Base-by-base conservation (phyloP, 306 rosid genomes). In the Erythrophleum fordii region DNA sequence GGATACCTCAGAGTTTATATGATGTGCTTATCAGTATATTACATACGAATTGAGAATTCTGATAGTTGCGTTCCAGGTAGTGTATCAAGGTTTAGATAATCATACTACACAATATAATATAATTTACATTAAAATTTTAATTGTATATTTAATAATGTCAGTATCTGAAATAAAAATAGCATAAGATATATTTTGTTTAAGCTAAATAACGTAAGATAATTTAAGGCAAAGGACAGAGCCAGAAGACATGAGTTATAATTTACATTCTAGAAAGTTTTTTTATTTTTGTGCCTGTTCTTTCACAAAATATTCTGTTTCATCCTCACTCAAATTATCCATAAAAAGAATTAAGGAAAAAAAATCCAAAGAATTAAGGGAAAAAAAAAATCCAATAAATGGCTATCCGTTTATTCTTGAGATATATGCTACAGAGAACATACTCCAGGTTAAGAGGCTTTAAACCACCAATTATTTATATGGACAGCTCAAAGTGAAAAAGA, bases 361-460 rank as follows among this genome's bases (percentile, higher is more conserved):
- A 34, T 34, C 37, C 37, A 34, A 34, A 34, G 37, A 34, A 34
- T 9, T 45, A 37, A 37, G 42, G 42, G 2, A 48, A 28, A 28
- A 28, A 41, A 65, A 34, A n/a, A n/a, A 45, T 12, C 20, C 41
- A 65, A 18, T 51, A 51, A 51, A n/a, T 37, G 26, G 61, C 41
- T 6, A 20, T 69, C 16, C 34, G 12, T 45, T 81, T 25, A 69
- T 71, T 44, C 26, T 29, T n/a, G 11, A 72, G 62, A 17, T 17
- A 20, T 8, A 65, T 58, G 41, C 28, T 31, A 45, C 71, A 53
- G 20, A 81, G 52, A 73, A 48, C 76, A 52, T 55, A 11, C 69
- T 44, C 66, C 85, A 61, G 42, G 17, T 25, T n/a, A 41, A 11
- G 22, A 66, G 55, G 72, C 72, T 67, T 67, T 67, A 5, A 58